Evolutionary conservation across 2,329 filamentous ascomycete species (phyloP).

Genomic region (Nemania serpens): DNA sequence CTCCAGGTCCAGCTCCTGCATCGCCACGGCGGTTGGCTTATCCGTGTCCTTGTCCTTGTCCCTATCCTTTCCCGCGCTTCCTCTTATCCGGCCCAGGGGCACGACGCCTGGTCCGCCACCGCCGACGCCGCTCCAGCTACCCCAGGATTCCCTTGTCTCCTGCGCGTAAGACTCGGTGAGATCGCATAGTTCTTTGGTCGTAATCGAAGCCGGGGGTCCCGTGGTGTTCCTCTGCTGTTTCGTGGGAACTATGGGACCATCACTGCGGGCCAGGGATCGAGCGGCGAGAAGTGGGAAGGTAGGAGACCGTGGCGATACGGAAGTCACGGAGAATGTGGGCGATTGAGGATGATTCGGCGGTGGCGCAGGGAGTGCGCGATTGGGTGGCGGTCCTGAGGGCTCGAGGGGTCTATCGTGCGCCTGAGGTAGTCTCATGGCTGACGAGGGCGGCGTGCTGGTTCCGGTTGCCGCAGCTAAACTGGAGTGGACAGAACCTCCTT

Average conservation of each 20-base stretch:
- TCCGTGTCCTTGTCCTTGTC: background rate
- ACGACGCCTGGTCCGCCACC: constrained; percentile 32
- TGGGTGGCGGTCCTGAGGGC: constrained; percentile 53
- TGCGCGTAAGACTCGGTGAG: constrained; percentile 41
- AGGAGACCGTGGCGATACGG: constrained; percentile 31
- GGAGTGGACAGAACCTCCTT: constrained; percentile 31
- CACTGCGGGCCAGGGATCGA: constrained; percentile 18
- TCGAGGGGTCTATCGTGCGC: constrained; percentile 45
- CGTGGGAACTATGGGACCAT: constrained; percentile 4
- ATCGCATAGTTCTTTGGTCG: constrained; percentile 39
- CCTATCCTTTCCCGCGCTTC: constrained; percentile 26
- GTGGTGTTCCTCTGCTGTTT: background rate
- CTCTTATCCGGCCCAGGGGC: constrained; percentile 20
- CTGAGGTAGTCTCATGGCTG: constrained; percentile 43
- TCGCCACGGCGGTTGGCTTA: constrained; percentile 11
- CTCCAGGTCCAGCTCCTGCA: constrained; percentile 36
- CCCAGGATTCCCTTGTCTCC: constrained; percentile 43
- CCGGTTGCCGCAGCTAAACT: constrained; percentile 22
- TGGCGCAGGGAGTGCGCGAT: constrained; percentile 46
- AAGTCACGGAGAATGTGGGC: constrained; percentile 23
- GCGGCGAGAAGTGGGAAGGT: constrained; percentile 35
- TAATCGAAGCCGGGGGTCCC: constrained; percentile 25
- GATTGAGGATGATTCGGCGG: constrained; percentile 30
- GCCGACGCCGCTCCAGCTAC: constrained; percentile 40
- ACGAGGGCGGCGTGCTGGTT: constrained; percentile 35